Percentiles rank a stretch among this genome's conserved stretches.
These are phyloP conservation scores for Coniochaeta sp. DNA, from an alignment of 2,329 filamentous ascomycete species.

Conservation along the genomic window DNA sequence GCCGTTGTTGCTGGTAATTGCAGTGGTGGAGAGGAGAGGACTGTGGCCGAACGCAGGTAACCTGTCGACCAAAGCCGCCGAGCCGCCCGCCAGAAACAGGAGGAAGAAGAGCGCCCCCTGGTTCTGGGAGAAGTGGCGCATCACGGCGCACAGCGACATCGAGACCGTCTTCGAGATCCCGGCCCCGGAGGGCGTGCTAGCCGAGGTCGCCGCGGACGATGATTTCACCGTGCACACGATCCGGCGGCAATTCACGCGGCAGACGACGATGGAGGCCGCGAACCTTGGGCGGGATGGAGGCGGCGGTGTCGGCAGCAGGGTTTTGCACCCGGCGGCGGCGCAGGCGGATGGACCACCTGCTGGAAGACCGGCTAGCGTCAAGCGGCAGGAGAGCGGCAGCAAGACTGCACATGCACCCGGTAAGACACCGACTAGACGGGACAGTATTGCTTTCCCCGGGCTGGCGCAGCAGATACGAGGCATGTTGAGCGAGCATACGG, in stretches of 20 bases:
- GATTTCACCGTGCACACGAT: constrained; percentile 52
- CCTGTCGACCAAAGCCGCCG: constrained; percentile 7
- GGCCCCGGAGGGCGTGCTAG: constrained; percentile 53
- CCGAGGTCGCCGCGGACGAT: constrained; percentile 53
- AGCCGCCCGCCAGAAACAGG: background rate
- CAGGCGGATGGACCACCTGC: too few relatives aligned
- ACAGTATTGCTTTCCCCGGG: constrained; percentile 49
- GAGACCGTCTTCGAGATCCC: constrained; percentile 66
- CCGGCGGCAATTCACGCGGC: constrained; percentile 46
- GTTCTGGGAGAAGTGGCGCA: constrained; percentile 62
- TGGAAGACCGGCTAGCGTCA: background rate
- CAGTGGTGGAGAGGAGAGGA: constrained; percentile 60
- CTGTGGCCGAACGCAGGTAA: constrained; percentile 46
- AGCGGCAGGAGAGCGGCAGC: constrained; percentile 1
- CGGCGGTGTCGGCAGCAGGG: too few relatives aligned
- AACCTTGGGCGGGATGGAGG: too few relatives aligned
- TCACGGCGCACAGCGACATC: constrained; percentile 66
- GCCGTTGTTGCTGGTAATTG: constrained; percentile 66
- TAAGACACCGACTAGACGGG: constrained; percentile 36
- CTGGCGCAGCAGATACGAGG: constrained; percentile 42
- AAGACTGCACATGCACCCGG: background rate
- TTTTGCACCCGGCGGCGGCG: too few relatives aligned
- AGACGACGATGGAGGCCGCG: constrained; percentile 29
- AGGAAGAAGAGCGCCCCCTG: constrained; percentile 20
- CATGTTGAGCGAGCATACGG: constrained; percentile 39